Base-by-base conservation (phyloP, 257 asterid species). In the Solanum acaule region DNA sequence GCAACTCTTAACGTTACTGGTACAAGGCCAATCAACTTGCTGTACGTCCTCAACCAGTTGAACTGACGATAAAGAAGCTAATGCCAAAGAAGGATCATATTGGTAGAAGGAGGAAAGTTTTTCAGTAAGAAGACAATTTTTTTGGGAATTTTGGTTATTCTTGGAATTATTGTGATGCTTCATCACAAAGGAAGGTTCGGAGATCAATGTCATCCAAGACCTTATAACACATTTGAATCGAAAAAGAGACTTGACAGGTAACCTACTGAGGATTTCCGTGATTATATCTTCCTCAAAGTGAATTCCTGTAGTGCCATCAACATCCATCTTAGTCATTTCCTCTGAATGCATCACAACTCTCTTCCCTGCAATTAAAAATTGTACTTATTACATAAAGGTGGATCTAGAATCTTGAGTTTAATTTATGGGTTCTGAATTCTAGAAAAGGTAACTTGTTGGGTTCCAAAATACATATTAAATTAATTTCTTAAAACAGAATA, bases 181-280 rank as follows among this genome's bases (percentile, higher is more conserved):
- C 25, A 0, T 2, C 49, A 2, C 40, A 75, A 35, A 75, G 42
- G 1, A 75, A 6, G 31, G 82, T 7, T 75, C 5, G 9, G 31
- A 20, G 10, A 75, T 75, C 16, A 22, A 37, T 35, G 29, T 35
- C 31, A 4, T 35, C 52, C 52, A 75, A 75, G 14, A 37, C 2
- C 6, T 75, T 37, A 27, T 20, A 16, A 89, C 87, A 34, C 91
- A 88, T 72, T 87, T 86, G 84, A 89, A 89, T 23, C 83, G 70
- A 31, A 86, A 8, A 38, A 91, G 87, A n/a, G 88, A 75, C 52
- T 77, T 73, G 2, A 91, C 87, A 2, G 89, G 85, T 67, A 87
- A 27, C 25, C 88, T 84, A 3, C 20, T 10, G 65, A 86, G 87
- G 77, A 88, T 88, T 20, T 88, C 87, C 7, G 61, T 77, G 33